Evolutionary conservation across 2,329 filamentous ascomycete genomes (phyloP), one percentile per base, ranked within the genome.

Genomic region (Colletotrichum sp.): DNA sequence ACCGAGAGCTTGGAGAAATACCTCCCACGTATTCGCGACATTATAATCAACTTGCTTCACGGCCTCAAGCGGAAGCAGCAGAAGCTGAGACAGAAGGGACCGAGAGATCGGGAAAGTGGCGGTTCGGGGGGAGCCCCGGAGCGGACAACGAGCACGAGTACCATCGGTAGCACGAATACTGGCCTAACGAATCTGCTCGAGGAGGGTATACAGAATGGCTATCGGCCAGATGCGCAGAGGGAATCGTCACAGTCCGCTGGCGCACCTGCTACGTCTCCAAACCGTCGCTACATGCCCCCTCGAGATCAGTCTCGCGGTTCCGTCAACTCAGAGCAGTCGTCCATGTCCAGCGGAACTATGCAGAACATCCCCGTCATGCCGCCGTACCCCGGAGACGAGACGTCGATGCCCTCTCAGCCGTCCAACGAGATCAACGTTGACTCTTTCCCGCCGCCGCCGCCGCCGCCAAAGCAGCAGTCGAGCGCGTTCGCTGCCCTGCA

Each of bases 21-120:
- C 84, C 88, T 99, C 36, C 97, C 97, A 1, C 92, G 95, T 75
- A 99, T 99, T 84, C 93, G 97, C 80, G 97, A 99, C 84, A 99
- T 99, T 81, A 99, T 99, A 83, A 99, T 99, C 85, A 98, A 98
- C 83, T 89, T 99, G 34, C 90, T 99, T 11, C 97, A 99, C 83
- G 97, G 97, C 4, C 87, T 99, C 78, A 99, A 99, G 88, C 94
- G 96, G 85, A 99, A 99, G 85, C 97, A 99, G 83, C 96, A 98
- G 82, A 95, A 96, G 81, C 86, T 99, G 81, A 88, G 92, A 32
- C 92, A 93, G 81, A 92, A 90, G 78, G 90, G 93, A 79, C 84
- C 88, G 6, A 87, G 90, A 73, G 92, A 93, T 13, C 89, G 88
- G 71, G 89, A 89, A 86, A 91, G 77, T 36, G 85, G 84, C 8